Evolutionary conservation across 345 rosid genomes (phyloP).

Genomic region (Pugionium cornutum): DNA sequence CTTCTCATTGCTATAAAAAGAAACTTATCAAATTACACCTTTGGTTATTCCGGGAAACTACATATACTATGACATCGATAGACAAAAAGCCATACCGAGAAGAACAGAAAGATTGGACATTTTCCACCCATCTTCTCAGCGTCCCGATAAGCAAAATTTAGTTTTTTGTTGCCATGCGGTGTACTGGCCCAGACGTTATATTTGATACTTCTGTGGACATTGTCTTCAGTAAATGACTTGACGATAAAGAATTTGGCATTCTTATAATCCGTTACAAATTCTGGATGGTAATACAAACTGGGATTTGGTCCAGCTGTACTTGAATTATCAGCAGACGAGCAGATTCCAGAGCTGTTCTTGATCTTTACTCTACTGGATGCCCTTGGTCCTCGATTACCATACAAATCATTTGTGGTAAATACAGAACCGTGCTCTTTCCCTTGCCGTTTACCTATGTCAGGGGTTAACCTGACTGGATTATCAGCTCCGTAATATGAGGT

Average conservation of each 20-base stretch:
- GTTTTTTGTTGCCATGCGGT: slow-evolving; percentile 69
- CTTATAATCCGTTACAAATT: slow-evolving; percentile 55
- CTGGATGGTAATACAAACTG: slow-evolving; percentile 49
- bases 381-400: slow-evolving; percentile 72
- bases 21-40: background rate
- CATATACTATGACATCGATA: background rate
- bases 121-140: slow-evolving; percentile 53
- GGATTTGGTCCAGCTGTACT: slow-evolving; percentile 41
- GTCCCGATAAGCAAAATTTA: slow-evolving; percentile 65
- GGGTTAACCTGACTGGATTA: slow-evolving; percentile 41
- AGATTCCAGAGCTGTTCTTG: slow-evolving; percentile 44
- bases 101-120: slow-evolving; percentile 64
- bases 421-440: slow-evolving; percentile 53
- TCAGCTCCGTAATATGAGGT: slow-evolving; percentile 44
- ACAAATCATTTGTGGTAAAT: slow-evolving; percentile 47
- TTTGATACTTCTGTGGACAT: slow-evolving; percentile 74
- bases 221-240: slow-evolving; percentile 83
- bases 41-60: background rate
- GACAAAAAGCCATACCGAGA: slow-evolving; percentile 50
- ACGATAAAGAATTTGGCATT: slow-evolving; percentile 67
- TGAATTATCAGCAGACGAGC: slow-evolving; percentile 42
- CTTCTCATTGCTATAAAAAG: background rate
- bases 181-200: slow-evolving; percentile 80
- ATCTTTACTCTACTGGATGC: slow-evolving; percentile 53
- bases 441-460: slow-evolving; percentile 59